Conservation (phyloP, 2,329 filamentous ascomycete genomes). For the Neofusicoccum cordaticola region DNA sequence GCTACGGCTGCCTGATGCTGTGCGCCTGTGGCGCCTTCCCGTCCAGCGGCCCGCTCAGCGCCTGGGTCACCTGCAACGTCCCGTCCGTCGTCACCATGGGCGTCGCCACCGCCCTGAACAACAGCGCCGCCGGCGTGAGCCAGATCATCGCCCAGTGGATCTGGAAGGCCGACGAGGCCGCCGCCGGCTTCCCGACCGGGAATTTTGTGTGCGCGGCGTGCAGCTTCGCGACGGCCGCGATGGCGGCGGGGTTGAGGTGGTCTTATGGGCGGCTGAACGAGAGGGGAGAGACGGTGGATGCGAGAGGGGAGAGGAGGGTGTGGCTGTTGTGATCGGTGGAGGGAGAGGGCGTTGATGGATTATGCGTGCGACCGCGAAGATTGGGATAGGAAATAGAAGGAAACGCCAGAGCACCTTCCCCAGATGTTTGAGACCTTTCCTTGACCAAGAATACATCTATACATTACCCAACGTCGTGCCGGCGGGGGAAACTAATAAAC, state of each 20-base stretch:
- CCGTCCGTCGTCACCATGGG: slow-evolving; percentile 38
- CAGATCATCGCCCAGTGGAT: slow-evolving; percentile 44
- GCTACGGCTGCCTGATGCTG: slow-evolving; percentile 39
- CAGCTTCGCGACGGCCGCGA: slow-evolving; percentile 31
- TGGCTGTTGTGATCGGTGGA: not conserved
- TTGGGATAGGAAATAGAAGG: too few relatives aligned
- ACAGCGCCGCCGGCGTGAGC: slow-evolving; percentile 36
- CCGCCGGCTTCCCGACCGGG: slow-evolving; percentile 36
- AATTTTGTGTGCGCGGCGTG: slow-evolving; percentile 42
- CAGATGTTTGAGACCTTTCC: too few relatives aligned
- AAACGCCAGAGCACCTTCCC: too few relatives aligned
- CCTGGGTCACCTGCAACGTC: slow-evolving; percentile 41
- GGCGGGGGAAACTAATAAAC: too few relatives aligned
- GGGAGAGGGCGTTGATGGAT: too few relatives aligned
- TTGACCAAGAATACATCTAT: too few relatives aligned
- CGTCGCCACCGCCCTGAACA: slow-evolving; percentile 39
- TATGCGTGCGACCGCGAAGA: too few relatives aligned
- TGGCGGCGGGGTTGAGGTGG: slow-evolving; percentile 27
- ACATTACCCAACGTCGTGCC: too few relatives aligned
- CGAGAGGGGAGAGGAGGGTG: slow-evolving; percentile 18
- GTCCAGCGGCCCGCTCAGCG: slow-evolving; percentile 34
- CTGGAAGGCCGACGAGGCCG: slow-evolving; percentile 33
- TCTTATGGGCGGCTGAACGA: slow-evolving; percentile 31
- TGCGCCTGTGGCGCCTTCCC: slow-evolving; percentile 39
- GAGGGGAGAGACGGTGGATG: slow-evolving; percentile 20